Percentiles rank a stretch among this genome's conserved stretches.
Conservation (phyloP, 768 basidiomycete species). For the Xerocomus brunneocitrinus region DNA sequence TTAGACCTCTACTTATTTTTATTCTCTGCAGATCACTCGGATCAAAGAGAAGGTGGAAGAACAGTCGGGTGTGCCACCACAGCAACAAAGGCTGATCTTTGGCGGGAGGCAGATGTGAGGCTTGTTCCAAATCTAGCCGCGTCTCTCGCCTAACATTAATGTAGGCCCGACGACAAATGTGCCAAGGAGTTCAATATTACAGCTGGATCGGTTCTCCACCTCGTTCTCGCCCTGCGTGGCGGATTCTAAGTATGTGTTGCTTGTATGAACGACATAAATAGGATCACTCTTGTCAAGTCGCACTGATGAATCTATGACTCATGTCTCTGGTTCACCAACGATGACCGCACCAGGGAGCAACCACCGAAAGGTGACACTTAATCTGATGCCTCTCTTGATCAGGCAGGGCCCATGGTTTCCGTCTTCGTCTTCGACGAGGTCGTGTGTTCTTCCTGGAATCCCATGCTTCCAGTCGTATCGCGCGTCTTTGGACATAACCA, state of each 20-base stretch:
- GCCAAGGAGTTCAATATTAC: conserved; percentile 79
- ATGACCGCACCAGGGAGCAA: conserved; percentile 79
- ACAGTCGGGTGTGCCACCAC: conserved; percentile 96
- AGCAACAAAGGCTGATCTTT: conserved; percentile 92
- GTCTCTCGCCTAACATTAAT: not conserved
- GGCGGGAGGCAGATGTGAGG: conserved; percentile 88
- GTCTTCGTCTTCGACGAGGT: conserved; percentile 46
- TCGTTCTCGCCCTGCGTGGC: conserved; percentile 93
- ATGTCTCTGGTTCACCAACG: conserved; percentile 49
- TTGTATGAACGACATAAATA: conserved; percentile 19
- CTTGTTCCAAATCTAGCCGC: not conserved
- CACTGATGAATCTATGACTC: conserved; percentile 10
- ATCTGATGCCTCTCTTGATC: conserved; percentile 50
- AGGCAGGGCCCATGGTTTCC: conserved; percentile 26
- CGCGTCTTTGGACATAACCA: conserved; percentile 76
- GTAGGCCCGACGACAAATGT: conserved; percentile 87
- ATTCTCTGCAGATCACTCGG: conserved; percentile 62
- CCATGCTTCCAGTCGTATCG: conserved; percentile 88
- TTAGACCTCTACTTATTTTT: not conserved
- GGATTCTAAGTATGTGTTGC: conserved; percentile 45
- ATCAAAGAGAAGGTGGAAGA: conserved; percentile 99
- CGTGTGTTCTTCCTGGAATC: conserved; percentile 59
- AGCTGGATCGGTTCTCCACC: conserved; percentile 85
- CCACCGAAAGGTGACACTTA: conserved; percentile 89
- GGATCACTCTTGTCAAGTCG: conserved; percentile 6